Conservation (phyloP, 2,329 filamentous ascomycete species). For the Aaosphaeria arxii region DNA sequence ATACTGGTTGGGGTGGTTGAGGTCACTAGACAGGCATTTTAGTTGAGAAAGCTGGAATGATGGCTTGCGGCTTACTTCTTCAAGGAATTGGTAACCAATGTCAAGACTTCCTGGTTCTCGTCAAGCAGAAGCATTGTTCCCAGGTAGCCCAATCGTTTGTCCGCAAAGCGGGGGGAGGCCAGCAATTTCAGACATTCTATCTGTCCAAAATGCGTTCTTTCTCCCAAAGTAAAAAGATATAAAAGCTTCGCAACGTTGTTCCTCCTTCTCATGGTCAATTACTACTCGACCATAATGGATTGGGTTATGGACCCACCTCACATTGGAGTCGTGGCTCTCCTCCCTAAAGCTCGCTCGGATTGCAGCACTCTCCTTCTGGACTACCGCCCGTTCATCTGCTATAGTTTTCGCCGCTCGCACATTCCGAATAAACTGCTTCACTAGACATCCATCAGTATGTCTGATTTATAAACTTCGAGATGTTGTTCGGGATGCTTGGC, state of each 20-base stretch:
- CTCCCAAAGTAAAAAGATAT: constrained; percentile 95
- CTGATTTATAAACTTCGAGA: constrained; percentile 7
- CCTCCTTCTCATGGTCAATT: constrained; percentile 57
- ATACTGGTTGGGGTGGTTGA: constrained; percentile 97
- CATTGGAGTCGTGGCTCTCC: constrained; percentile 87
- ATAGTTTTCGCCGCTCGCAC: constrained; percentile 98
- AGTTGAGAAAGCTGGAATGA: background rate
- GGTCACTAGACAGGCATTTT: constrained; percentile 59
- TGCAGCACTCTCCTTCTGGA: constrained; percentile 97
- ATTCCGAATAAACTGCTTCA: constrained; percentile 99
- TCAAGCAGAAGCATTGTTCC: constrained; percentile 95
- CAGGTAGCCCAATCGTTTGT: constrained; percentile 93
- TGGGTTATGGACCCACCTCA: constrained; percentile 60
- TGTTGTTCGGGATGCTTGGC: constrained; percentile 30
- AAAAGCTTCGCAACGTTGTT: constrained; percentile 99
- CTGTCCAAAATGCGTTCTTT: constrained; percentile 97
- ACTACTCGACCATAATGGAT: constrained; percentile 12
- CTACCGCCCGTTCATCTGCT: constrained; percentile 95
- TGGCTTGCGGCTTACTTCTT: constrained; percentile 68
- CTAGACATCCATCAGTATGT: constrained; percentile 50
- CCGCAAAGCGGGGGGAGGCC: constrained; percentile 93
- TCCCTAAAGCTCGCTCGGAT: constrained; percentile 97
- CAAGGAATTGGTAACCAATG: constrained; percentile 93
- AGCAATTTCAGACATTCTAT: constrained; percentile 98
- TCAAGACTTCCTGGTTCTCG: constrained; percentile 97